Evolutionary conservation across 345 rosid species (phyloP).

Genomic region (Trapa bicornis): DNA sequence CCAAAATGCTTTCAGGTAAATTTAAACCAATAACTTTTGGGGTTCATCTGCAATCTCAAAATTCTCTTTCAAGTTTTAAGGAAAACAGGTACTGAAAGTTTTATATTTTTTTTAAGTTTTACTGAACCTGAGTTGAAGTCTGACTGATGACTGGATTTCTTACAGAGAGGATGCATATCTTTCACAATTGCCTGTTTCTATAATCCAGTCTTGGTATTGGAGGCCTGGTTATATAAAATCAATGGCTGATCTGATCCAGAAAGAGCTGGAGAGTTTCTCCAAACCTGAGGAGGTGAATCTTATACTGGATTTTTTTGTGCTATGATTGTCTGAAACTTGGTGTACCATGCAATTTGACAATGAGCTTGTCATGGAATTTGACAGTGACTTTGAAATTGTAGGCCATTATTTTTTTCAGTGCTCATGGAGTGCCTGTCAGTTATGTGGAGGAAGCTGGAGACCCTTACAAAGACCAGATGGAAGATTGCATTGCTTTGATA

Average conservation of each 20-base stretch:
- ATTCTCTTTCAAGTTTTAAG: not conserved
- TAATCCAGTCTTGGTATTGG: constrained; percentile 78
- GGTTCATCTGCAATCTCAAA: not conserved
- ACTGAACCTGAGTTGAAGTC: no score
- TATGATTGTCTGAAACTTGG: not conserved
- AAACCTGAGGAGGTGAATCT: constrained; percentile 58
- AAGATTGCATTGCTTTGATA: constrained; percentile 71
- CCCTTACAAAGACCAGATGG: constrained; percentile 94
- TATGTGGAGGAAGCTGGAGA: constrained; percentile 82
- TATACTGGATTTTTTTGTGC: not conserved
- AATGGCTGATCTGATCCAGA: constrained; percentile 76
- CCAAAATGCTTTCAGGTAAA: constrained; percentile 52
- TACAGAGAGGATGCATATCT: constrained; percentile 68
- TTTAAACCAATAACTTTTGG: not conserved
- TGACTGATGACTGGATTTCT: constrained; percentile 7
- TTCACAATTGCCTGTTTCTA: constrained; percentile 61
- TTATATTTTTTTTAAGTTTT: no score
- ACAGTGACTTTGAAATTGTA: constrained; percentile 17
- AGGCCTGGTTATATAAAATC: constrained; percentile 73
- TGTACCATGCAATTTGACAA: not conserved
- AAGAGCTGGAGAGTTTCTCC: constrained; percentile 54
- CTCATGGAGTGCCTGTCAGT: constrained; percentile 91
- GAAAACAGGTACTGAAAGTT: not conserved
- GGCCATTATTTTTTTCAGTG: constrained; percentile 91
- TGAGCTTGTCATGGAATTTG: not conserved